A percentile compares a stretch with the other conserved stretches of the same genome.
Evolutionary conservation across 2,329 filamentous ascomycete species (phyloP).

Genomic region (Fusarium sp.): DNA sequence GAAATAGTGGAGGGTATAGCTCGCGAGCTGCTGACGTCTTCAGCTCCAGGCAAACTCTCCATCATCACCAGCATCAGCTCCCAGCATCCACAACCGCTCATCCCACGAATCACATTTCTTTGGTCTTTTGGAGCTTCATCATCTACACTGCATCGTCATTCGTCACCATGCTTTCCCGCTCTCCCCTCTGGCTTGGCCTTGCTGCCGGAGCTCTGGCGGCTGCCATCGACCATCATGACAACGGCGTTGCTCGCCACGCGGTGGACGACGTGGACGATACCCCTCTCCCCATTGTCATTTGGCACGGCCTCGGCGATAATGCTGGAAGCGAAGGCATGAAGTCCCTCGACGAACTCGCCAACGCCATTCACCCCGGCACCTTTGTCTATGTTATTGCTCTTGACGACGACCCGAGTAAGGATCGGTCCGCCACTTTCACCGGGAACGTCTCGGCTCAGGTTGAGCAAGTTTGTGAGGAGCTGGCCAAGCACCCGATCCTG

Average conservation of each 20-base stretch:
- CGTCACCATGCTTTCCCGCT: constrained; percentile 36
- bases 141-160: constrained; percentile 4
- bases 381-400: constrained; percentile 86
- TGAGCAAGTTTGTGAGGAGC: constrained; percentile 81
- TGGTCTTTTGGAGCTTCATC: constrained; percentile 14
- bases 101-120: constrained; percentile 16
- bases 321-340: constrained; percentile 84
- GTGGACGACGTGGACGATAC: constrained; percentile 66
- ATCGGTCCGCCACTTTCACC: constrained; percentile 89
- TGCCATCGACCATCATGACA: constrained; percentile 17
- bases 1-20: constrained; percentile 38
- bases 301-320: constrained; percentile 87
- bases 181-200: constrained; percentile 48
- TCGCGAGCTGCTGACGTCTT: constrained; percentile 33
- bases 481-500: constrained; percentile 83
- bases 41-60: constrained; percentile 34
- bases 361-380: constrained; percentile 84
- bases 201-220: constrained; percentile 52
- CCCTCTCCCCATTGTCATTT: constrained; percentile 92
- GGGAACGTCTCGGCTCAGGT: constrained; percentile 90
- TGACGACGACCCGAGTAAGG: constrained; percentile 74
- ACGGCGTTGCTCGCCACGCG: constrained; percentile 42
- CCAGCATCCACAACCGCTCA: constrained; percentile 21
- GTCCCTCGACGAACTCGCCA: constrained; percentile 79
- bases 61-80: constrained; percentile 17